A percentile compares a stretch with the other conserved stretches of the same genome.
Conservation (phyloP, 257 asterid genomes). For the Euphrasia confusa region DNA sequence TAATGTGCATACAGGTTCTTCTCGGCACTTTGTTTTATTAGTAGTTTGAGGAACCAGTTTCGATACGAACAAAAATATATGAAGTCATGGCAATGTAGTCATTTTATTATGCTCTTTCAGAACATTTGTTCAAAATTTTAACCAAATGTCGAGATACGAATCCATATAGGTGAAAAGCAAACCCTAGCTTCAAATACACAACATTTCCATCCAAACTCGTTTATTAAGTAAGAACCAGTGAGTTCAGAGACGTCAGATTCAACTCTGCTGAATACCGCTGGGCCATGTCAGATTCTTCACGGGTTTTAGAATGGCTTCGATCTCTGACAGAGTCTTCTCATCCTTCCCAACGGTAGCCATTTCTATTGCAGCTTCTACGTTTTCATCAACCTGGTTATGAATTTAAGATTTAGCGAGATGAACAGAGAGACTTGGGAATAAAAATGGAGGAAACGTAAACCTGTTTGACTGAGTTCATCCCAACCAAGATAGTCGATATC, state of each 20-base stretch:
- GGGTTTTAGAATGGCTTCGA: constrained; percentile 59
- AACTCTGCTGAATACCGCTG: constrained; percentile 68
- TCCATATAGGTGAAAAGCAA: too few relatives aligned
- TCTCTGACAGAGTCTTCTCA: constrained; percentile 46
- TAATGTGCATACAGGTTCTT: too few relatives aligned
- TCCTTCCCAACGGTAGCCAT: constrained; percentile 52
- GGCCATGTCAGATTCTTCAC: constrained; percentile 97
- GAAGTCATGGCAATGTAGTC: too few relatives aligned
- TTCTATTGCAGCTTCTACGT: constrained; percentile 74
- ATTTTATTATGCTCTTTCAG: too few relatives aligned
- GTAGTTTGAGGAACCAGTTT: too few relatives aligned
- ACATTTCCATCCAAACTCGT: too few relatives aligned
- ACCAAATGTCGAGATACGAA: too few relatives aligned
- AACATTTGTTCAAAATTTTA: too few relatives aligned
- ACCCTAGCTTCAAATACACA: too few relatives aligned
- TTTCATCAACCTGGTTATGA: constrained; percentile 63
- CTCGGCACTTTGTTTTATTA: too few relatives aligned
- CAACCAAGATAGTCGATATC: constrained; percentile 77
- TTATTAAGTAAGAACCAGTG: too few relatives aligned
- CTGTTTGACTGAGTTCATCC: constrained; percentile 86
- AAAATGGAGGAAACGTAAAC: constrained; percentile 30
- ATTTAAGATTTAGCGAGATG: neutral
- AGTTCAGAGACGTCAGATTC: constrained; percentile 20
- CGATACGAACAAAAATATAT: too few relatives aligned
- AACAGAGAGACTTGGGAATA: neutral